These are phyloP conservation scores for Tylopilus felleus DNA, from an alignment of 768 basidiomycete species.

Conservation along the genomic window DNA sequence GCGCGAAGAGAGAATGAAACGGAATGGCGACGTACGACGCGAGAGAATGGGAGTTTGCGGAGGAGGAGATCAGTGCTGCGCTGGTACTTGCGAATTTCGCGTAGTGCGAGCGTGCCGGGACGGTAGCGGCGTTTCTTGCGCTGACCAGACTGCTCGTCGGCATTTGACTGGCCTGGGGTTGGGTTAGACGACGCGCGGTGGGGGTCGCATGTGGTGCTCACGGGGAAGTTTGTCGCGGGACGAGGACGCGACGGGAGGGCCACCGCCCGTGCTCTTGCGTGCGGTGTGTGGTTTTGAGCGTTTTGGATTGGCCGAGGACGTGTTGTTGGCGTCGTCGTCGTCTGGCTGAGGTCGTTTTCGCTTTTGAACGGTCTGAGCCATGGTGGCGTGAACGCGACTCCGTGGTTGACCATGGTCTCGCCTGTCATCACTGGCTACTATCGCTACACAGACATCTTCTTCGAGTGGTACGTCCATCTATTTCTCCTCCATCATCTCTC, in stretches of 20 bases:
- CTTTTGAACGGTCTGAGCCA: conserved; percentile 71
- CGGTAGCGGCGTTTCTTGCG: conserved; percentile 68
- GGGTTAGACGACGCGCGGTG: conserved; percentile 11
- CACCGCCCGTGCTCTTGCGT: conserved; percentile 80
- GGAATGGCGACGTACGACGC: conserved; percentile 59
- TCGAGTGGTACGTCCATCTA: conserved; percentile 56
- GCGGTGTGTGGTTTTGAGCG: conserved; percentile 60
- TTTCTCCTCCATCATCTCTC: background rate
- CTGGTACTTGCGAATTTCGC: conserved; percentile 94
- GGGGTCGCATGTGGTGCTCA: conserved; percentile 17
- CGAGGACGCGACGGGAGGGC: conserved; percentile 28
- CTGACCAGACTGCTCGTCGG: conserved; percentile 24
- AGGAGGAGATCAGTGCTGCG: conserved; percentile 88
- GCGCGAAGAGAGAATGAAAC: background rate
- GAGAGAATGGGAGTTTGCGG: conserved; percentile 86
- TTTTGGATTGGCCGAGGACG: conserved; percentile 37
- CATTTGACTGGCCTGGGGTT: conserved; percentile 19
- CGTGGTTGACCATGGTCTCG: conserved; percentile 24
- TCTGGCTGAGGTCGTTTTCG: conserved; percentile 32
- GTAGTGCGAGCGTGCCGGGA: conserved; percentile 85
- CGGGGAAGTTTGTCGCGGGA: conserved; percentile 25
- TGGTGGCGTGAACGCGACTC: conserved; percentile 22
- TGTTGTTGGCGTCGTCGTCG: conserved; percentile 39
- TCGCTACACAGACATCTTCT: conserved; percentile 83
- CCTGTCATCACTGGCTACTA: conserved; percentile 69